Conservation (phyloP, 176 grass and related monocot genomes). For the Carex scoparia region DNA sequence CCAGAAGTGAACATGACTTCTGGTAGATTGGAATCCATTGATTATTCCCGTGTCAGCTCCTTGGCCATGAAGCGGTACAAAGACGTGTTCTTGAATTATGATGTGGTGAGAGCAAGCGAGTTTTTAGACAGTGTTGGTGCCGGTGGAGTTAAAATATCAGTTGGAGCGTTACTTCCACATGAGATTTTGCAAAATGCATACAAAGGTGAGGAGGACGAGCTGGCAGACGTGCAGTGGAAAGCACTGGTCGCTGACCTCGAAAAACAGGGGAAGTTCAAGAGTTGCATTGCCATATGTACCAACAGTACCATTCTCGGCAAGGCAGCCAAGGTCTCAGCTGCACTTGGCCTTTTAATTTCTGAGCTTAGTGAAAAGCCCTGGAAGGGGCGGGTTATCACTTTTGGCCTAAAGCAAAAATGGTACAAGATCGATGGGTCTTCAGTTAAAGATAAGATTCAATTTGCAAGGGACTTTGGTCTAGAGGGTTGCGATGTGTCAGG, state of each 20-base stretch:
- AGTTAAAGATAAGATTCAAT: conserved; percentile 46
- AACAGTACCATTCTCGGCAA: conserved; percentile 20
- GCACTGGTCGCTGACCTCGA: conserved; percentile 29
- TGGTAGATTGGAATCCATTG: conserved; percentile 41
- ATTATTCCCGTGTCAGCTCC: conserved; percentile 65
- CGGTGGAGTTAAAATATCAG: conserved; percentile 51
- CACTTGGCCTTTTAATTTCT: conserved; percentile 55
- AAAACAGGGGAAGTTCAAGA: conserved; percentile 25
- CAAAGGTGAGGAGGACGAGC: conserved; percentile 22
- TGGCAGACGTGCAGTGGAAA: conserved; percentile 42
- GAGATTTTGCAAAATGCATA: conserved; percentile 30
- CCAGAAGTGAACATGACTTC: conserved; percentile 66
- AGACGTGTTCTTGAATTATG: conserved; percentile 55
- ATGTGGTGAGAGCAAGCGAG: conserved; percentile 43
- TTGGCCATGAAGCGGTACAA: conserved; percentile 87
- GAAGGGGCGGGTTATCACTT: conserved; percentile 54
- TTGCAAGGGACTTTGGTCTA: conserved; percentile 5
- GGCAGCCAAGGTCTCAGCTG: conserved; percentile 34
- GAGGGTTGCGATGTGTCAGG: conserved; percentile 16
- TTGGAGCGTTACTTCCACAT: conserved; percentile 74
- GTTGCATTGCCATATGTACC: conserved; percentile 67
- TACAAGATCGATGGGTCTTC: conserved; percentile 43
- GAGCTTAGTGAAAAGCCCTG: conserved; percentile 58
- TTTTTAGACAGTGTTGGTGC: conserved; percentile 52
- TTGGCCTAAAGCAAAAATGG: conserved; percentile 33